These are phyloP conservation scores for Pichia eremophila DNA, from an alignment of 805 yeast species.

Conservation along the genomic window DNA sequence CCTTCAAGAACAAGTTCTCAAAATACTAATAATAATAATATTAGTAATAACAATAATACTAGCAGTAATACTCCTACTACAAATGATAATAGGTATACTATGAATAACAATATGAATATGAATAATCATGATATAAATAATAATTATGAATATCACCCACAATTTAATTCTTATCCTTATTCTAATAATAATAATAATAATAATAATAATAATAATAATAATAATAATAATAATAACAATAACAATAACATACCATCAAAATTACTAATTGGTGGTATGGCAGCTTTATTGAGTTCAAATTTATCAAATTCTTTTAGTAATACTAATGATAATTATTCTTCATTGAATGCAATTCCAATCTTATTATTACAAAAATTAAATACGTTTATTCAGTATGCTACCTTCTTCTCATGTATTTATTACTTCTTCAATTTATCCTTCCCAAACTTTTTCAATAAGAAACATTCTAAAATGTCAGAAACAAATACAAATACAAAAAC, in stretches of 20 bases:
- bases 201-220: not conserved
- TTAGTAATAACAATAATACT: not conserved
- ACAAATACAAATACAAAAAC: not conserved
- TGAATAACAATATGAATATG: not conserved
- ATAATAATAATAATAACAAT: not conserved
- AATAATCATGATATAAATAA: not conserved
- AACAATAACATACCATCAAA: conserved; percentile 2
- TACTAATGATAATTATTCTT: not conserved
- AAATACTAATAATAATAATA: not conserved
- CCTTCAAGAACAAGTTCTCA: not conserved
- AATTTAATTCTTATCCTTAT: no score
- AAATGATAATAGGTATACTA: not conserved
- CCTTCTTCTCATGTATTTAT: conserved; percentile 16
- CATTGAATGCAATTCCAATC: conserved; percentile 1
- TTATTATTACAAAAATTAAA: conserved; percentile 1
- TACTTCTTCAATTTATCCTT: conserved; percentile 3
- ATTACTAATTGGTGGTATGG: conserved; percentile 27
- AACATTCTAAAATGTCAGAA: not conserved
- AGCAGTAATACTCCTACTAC: no score
- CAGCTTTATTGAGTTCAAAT: conserved; percentile 26
- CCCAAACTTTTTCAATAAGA: not conserved
- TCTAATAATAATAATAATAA: not conserved
- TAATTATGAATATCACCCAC: no score
- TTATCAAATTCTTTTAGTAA: conserved; percentile 11
- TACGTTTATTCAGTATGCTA: conserved; percentile 8